Evolutionary conservation across 345 rosid genomes (phyloP), one percentile per base, ranked within the genome.

Genomic region (Punica granatum): DNA sequence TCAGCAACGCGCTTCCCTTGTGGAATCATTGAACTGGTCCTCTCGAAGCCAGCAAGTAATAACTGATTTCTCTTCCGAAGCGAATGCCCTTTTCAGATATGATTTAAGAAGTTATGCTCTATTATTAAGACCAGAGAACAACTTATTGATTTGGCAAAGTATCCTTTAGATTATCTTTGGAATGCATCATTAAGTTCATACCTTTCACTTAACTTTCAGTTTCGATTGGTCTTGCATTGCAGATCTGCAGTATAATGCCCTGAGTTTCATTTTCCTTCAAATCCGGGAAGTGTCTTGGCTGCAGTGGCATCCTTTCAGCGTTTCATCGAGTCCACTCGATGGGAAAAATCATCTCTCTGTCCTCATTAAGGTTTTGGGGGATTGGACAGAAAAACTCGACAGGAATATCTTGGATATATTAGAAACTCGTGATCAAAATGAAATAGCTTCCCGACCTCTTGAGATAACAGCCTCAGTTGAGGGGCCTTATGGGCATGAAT

Each of bases 281-380:
- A 80, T 90, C 63, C 80, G 86, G 71, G 90, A 85, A 74, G 42
- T 93, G 28, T 93, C 98, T 36, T 88, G 93, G 98, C 77, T 88
- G 73, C 97, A 93, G 58, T 93, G 98, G 97, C 97, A 93, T 81
- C 97, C 97, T 66, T 93, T 93, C 71, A 90, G 98, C 64, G 93
- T 93, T 67, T 88, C 98, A 35, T 90, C 97, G 23, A 90, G 98
- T 71, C 96, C 96, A 69, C 72, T 87, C 60, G 97, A 83, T 63
- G 91, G 97, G 21, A 74, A 84, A 42, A 72, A 83, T 67, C 92
- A 82, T 73, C 62, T 88, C 11, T 69, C 96, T 15, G 72, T 90
- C 74, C 96, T 92, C 41, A 84, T 90, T 54, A 92, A 90, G 82
- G 97, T 85, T 62, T 85, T 87, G 34, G 93, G 96, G 60, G 82